Conservation (phyloP, 495 filamentous ascomycete genomes). For the Amphirosellinia nigrospora region DNA sequence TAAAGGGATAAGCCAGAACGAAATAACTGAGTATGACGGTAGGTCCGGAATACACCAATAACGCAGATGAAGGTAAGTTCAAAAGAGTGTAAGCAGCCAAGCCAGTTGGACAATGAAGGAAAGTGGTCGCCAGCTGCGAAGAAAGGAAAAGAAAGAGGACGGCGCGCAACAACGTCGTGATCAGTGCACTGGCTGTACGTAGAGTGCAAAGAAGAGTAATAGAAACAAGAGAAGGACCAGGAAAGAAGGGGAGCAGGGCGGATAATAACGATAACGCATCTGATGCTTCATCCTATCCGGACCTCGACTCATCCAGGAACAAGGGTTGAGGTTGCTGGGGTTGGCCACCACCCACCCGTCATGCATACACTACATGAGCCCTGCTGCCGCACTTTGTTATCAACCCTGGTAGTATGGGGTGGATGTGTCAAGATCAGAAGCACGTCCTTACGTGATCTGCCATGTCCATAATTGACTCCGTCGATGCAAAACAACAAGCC, state of each 20-base stretch:
- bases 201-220: slow-evolving; percentile 47
- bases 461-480: slow-evolving; percentile 32
- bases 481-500: slow-evolving; percentile 37
- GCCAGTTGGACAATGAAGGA: slow-evolving; percentile 63
- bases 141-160: slow-evolving; percentile 48
- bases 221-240: slow-evolving; percentile 44
- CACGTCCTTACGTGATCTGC: slow-evolving; percentile 39
- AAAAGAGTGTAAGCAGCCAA: slow-evolving; percentile 64
- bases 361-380: slow-evolving; percentile 21
- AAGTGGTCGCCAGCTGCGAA: slow-evolving; percentile 61
- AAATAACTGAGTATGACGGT: slow-evolving; percentile 35
- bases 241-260: slow-evolving; percentile 33
- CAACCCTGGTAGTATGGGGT: slow-evolving; percentile 34
- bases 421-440: slow-evolving; percentile 37
- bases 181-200: slow-evolving; percentile 48
- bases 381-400: slow-evolving; percentile 16
- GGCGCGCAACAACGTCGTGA: slow-evolving; percentile 56
- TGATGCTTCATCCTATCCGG: slow-evolving; percentile 37
- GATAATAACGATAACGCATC: slow-evolving; percentile 41
- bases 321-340: slow-evolving; percentile 30
- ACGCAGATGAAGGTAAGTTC: slow-evolving; percentile 50
- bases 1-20: slow-evolving; percentile 35
- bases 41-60: slow-evolving; percentile 53
- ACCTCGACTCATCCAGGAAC: slow-evolving; percentile 33
- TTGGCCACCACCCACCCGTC: slow-evolving; percentile 23